Base-by-base conservation (phyloP, 257 asterid genomes). In the Primulina eburnea region DNA sequence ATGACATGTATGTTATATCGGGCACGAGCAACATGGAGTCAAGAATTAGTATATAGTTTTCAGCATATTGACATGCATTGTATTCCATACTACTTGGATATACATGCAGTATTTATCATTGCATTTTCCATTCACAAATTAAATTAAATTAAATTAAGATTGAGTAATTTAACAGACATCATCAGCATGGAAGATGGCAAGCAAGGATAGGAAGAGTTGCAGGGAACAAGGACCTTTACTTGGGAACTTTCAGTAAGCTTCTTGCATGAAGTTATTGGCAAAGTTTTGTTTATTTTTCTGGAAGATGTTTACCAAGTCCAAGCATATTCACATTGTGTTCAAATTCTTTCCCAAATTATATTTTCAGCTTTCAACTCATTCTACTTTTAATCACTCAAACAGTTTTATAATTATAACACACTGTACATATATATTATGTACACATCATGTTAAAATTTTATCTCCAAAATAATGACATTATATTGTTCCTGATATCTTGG, bases 121-220 rank as follows among this genome's bases (percentile, higher is more conserved):
- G 14, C 7, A 12, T 11, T 4, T 43, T 38, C 30, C 30, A 3
- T 3, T 2, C 5, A 16, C 50, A 38, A 38, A 38, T 38, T 0
- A 34, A 7, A 32, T 32, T 0, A 34, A 7, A 32, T 32, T 35
- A 35, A 38, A 38, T 38, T 3, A 38, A 38, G 50, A 9, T 38
- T 10, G 16, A 12, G 55, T 43, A 14, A 55, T 28, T 53, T 35
- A 14, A 76, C 77, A 92, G 98, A 69, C 96, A 92, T 68, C 98
- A 92, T 67, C 98, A 92, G 26, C 96, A 91, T 71, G 96, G 97
- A 76, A 89, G 96, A 79, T 91, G 97, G 97, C 97, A 91, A 79
- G 97, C 96, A 66, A 87, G 97, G 70, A 91, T 89, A 60, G 97
- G 97, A 52, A 87, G 97, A 82, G 97, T 92, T 68, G 98, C 95